Conservation (phyloP, 345 rosid species). For the Linum lewisii region DNA sequence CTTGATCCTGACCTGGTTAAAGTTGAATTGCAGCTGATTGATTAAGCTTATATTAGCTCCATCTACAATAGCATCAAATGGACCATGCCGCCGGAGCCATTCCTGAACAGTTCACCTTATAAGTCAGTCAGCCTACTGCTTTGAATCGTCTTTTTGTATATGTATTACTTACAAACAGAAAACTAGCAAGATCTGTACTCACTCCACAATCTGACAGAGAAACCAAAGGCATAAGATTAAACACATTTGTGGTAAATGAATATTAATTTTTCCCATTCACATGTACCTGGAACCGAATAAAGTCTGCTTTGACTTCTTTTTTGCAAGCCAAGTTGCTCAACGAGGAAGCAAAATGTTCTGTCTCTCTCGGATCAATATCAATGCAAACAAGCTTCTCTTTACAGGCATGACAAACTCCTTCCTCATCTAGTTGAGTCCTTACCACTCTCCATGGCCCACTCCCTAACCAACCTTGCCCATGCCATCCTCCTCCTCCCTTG, state of each 20-base stretch:
- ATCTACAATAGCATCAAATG: constrained; percentile 87
- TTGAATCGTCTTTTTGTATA: no score
- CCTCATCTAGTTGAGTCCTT: constrained; percentile 58
- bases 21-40: constrained; percentile 43
- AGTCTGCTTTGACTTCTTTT: constrained; percentile 51
- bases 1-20: constrained; percentile 46
- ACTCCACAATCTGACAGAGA: no score
- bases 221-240: not conserved
- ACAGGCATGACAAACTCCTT: constrained; percentile 65
- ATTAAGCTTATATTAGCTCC: constrained; percentile 76
- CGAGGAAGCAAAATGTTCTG: constrained; percentile 58
- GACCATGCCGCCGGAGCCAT: constrained; percentile 78
- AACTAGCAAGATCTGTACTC: not conserved
- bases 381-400: constrained; percentile 79
- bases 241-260: no score
- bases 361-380: constrained; percentile 85
- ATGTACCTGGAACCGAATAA: constrained; percentile 58
- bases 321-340: constrained; percentile 54
- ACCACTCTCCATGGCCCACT: constrained; percentile 61
- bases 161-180: not conserved
- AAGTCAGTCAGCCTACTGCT: not conserved
- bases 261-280: no score
- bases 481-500: constrained; percentile 99
- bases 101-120: constrained; percentile 39
- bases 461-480: constrained; percentile 94